Base-by-base conservation (phyloP, 495 filamentous ascomycete species). In the Aspergillus avenaceus region DNA sequence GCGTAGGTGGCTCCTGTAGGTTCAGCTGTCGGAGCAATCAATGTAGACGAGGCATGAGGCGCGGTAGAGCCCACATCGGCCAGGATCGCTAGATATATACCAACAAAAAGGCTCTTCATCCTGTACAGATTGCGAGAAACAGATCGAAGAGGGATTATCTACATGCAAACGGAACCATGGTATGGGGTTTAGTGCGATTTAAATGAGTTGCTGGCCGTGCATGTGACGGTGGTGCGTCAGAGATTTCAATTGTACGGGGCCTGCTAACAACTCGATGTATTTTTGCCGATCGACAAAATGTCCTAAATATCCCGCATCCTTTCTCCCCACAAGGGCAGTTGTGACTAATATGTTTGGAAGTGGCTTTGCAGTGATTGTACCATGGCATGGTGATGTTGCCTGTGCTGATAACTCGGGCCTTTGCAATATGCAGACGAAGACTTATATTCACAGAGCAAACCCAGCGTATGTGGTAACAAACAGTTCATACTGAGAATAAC, bases 1-100 rank as follows among this genome's bases (percentile, higher is more conserved):
- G 58, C 44, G 31, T 56, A 66, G 7, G 52, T 53, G 5, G 60
- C 47, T 0, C 62, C 64, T 8, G 65, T 69, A 5, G 62, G 60
- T 14, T 43, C 55, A 9, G 58, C 41, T 34, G 37, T 36, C 8
- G 53, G 32, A 2, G 47, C 31, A 1, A n/a, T 42, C 23, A 53
- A 55, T 7, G 38, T 25, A 9, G 28, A 18, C 44, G 44, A 14
- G 26, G 25, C 29, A 8, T 22, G 27, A 4, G 44, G 44, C n/a
- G 44, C 29, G 3, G 44, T 28, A 1, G 29, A 31, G 16, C 28
- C 44, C 28, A 47, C 28, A 19, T 19, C 21, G 8, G 44, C 44
- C 44, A 47, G 18, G 29, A 25, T 25, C 14, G 32, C 8, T 8
- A 44, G 41, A 5, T 18, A 28, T 16, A 44, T 8, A 25, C 32